Percentiles rank a stretch among this genome's conserved stretches.
Conservation (phyloP, 257 asterid species). For the Salvia rosmarinus region DNA sequence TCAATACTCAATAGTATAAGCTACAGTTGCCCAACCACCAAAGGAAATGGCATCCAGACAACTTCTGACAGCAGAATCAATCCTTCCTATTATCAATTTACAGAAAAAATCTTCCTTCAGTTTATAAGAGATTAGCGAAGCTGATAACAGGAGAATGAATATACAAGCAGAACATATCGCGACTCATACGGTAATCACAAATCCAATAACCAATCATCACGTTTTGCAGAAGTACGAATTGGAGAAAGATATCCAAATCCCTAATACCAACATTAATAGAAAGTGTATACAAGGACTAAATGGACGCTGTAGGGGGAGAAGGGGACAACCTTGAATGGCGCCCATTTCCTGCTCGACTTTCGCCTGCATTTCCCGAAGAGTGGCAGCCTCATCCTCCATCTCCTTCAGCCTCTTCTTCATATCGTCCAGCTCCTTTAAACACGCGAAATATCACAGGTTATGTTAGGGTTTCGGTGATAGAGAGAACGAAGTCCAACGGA, state of each 20-base stretch:
- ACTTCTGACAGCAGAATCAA: neutral
- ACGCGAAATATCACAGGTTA: constrained; percentile 17
- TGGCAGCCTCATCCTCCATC: constrained; percentile 83
- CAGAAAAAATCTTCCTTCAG: neutral
- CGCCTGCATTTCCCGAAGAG: constrained; percentile 85
- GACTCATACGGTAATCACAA: neutral
- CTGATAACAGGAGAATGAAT: neutral
- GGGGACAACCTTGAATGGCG: constrained; percentile 61
- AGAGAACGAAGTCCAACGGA: constrained; percentile 1
- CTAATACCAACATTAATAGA: neutral
- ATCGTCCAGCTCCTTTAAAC: constrained; percentile 65
- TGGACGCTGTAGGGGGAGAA: neutral
- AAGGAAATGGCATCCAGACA: neutral
- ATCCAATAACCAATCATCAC: constrained; percentile 22
- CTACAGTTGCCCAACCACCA: neutral
- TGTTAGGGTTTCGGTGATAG: constrained; percentile 46
- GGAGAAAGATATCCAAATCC: neutral
- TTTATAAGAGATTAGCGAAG: neutral
- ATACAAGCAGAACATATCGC: neutral
- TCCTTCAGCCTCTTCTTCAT: constrained; percentile 86
- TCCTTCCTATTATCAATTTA: constrained; percentile 11
- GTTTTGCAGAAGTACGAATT: neutral
- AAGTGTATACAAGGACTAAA: neutral
- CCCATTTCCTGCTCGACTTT: constrained; percentile 82
- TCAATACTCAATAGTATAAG: neutral